A percentile compares a stretch with the other conserved stretches of the same genome.
Conservation (phyloP, 2,329 filamentous ascomycete genomes). For the Bisporella sp. region DNA sequence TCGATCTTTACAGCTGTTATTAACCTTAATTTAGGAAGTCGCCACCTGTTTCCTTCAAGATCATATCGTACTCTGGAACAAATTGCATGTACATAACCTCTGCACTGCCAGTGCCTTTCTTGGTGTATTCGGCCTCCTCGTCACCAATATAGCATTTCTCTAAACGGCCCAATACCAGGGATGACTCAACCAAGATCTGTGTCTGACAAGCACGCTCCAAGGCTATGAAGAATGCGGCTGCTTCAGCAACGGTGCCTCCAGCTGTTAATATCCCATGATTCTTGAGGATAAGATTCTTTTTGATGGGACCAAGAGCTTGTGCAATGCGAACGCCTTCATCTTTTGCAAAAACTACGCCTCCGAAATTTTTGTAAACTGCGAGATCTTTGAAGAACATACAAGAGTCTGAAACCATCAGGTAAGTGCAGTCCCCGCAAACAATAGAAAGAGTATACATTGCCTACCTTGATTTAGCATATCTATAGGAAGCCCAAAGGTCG, state of each 20-base stretch:
- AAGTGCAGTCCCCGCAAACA: too few species aligned
- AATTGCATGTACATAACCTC: too few species aligned
- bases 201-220: conserved; percentile 34
- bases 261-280: conserved; percentile 38
- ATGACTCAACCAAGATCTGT: conserved; percentile 24
- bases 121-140: too few species aligned
- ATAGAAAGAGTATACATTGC: too few species aligned
- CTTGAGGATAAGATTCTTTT: conserved; percentile 34
- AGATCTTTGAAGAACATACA: conserved; percentile 28
- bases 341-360: conserved; percentile 37
- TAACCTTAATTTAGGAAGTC: too few species aligned
- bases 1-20: too few species aligned
- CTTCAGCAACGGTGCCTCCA: conserved; percentile 33
- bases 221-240: conserved; percentile 34
- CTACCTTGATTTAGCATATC: conserved; percentile 15
- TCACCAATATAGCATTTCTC: too few species aligned
- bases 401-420: conserved; percentile 16
- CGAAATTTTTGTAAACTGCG: conserved; percentile 34
- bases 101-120: too few species aligned
- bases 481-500: conserved; percentile 7
- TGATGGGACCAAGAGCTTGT: conserved; percentile 29
- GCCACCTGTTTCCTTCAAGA: too few species aligned
- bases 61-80: too few species aligned
- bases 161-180: too few species aligned
- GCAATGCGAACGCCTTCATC: conserved; percentile 41